phyloP scores from a whole-genome alignment of 2,329 filamentous ascomycete species.

The Colletotrichum musae region DNA sequence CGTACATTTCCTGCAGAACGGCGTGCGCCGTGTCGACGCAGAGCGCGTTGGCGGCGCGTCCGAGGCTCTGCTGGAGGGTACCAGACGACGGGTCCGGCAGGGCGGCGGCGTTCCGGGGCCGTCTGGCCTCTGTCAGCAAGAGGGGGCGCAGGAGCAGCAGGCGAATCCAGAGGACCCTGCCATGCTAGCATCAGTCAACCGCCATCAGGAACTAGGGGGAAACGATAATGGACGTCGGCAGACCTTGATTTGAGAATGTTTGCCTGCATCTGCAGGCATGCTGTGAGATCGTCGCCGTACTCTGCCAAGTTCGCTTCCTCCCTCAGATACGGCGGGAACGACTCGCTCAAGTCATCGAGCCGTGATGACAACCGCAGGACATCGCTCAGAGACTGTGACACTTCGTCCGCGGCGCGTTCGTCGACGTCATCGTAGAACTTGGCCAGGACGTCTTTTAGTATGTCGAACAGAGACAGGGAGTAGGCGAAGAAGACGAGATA shows the following conservation, averaged over 20 bases:
- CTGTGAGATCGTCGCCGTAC: not conserved
- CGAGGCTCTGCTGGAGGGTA: slow-evolving; percentile 2
- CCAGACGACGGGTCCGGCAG: not conserved
- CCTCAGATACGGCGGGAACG: not conserved
- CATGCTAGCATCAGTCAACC: fast-evolving
- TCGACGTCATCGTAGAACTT: slow-evolving; percentile 12
- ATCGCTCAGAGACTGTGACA: not conserved
- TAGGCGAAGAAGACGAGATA: slow-evolving; percentile 44
- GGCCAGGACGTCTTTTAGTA: slow-evolving; percentile 18
- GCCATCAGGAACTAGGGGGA: too few relatives aligned
- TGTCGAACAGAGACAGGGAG: slow-evolving; percentile 41
- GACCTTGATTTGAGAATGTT: slow-evolving; percentile 28
- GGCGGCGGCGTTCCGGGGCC: not conserved
- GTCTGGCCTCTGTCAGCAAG: slow-evolving; percentile 12
- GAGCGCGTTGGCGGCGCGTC: slow-evolving; percentile 3
- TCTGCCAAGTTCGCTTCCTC: not conserved
- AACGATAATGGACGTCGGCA: too few relatives aligned
- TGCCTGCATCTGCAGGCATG: slow-evolving; percentile 23
- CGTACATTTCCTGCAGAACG: slow-evolving; percentile 19
- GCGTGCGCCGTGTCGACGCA: slow-evolving; percentile 23
- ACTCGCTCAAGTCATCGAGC: not conserved
- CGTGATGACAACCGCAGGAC: slow-evolving; percentile 4
- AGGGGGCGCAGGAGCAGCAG: slow-evolving; percentile 4
- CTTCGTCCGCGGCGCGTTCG: not conserved
- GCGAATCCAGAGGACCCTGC: slow-evolving; percentile 5